Base-by-base conservation (phyloP, 1,284 basidiomycete species). In the Porodaedalea pini region DNA sequence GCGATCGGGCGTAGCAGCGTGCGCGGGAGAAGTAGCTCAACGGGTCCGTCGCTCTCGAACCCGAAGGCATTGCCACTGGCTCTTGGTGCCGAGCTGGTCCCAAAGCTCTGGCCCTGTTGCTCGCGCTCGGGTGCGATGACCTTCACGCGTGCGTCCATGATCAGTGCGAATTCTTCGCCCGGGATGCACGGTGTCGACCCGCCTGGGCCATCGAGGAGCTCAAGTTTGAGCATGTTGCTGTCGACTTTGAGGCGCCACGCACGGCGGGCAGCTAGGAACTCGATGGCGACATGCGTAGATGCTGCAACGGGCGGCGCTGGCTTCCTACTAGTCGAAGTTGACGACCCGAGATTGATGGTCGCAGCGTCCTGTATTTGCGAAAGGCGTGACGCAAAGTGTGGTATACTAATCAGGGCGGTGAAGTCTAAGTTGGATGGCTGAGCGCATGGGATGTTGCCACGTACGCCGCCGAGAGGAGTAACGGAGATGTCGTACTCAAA, bases 241-340 rank as follows among this genome's bases (percentile, higher is more conserved):
- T 54, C 57, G n/a, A 58, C 34, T 25, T 58, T 41, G 11, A 58
- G 44, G 3, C 57, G 43, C 57, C 57, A 58, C 7, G 51, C 51
- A 15, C 51, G 45, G 3, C 27, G 19, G 2, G 57, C 51, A 5
- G 57, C 57, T 5, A 58, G 17, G 36, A 58, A 58, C 31, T 58
- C 57, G 8, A 58, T 36, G 7, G 19, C n/a, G 15, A 58, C 39
- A 32, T 32, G 27, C 8, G 50, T 40, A 21, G n/a, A 19, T 5
- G 25, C 15, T 7, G 54, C 31, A 13, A 41, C 25, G 10, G 51
- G 25, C 13, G 43, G 19, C 5, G 51, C 21, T 3, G 41, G 43
- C 21, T 58, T 58, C 34, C 41, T 25, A 2, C 51, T n/a, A 21
- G 15, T 31, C 2, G 32, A 32, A 32, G 8, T 5, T 19, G 13